Percentiles rank a stretch among this genome's conserved stretches.
Conservation (phyloP, 2,329 filamentous ascomycete species). For the Leptographium radiaticola region DNA sequence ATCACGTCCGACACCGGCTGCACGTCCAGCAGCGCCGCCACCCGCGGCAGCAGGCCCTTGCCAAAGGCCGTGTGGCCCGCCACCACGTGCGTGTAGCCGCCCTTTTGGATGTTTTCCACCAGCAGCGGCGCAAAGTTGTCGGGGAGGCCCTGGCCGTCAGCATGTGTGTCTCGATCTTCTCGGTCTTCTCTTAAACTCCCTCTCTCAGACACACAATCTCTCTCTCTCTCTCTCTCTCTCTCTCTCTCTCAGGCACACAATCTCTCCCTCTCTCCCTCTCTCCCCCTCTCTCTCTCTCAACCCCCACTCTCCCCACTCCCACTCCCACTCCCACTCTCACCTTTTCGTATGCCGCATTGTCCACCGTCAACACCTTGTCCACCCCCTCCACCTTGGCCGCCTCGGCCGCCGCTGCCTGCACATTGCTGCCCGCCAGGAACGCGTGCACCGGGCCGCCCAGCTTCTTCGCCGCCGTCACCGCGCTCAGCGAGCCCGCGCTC, state of each 20-base stretch:
- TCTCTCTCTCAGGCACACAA: neutral
- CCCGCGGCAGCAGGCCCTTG: conserved; percentile 84
- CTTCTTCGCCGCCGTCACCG: conserved; percentile 75
- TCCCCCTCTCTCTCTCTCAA: too few species aligned
- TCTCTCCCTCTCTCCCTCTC: too few species aligned
- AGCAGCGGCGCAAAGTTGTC: conserved; percentile 92
- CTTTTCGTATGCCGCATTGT: conserved; percentile 87
- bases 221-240: too few species aligned
- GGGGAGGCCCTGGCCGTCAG: conserved; percentile 55
- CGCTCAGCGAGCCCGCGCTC: conserved; percentile 67
- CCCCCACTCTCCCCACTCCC: too few species aligned
- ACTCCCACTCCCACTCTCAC: too few species aligned
- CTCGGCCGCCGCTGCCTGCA: conserved; percentile 64
- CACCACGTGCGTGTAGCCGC: conserved; percentile 83
- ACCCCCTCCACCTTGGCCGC: conserved; percentile 81
- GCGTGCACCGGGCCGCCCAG: conserved; percentile 75
- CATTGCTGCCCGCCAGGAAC: conserved; percentile 72
- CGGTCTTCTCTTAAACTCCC: neutral
- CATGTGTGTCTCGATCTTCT: neutral
- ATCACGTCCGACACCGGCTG: conserved; percentile 94
- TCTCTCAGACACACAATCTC: neutral
- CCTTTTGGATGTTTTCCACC: conserved; percentile 93
- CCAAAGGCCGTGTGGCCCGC: conserved; percentile 90
- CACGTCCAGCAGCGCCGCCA: conserved; percentile 80
- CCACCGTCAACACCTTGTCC: conserved; percentile 80